Evolutionary conservation across 1,284 basidiomycete species (phyloP).

Genomic region (Trichosporon faecale): DNA sequence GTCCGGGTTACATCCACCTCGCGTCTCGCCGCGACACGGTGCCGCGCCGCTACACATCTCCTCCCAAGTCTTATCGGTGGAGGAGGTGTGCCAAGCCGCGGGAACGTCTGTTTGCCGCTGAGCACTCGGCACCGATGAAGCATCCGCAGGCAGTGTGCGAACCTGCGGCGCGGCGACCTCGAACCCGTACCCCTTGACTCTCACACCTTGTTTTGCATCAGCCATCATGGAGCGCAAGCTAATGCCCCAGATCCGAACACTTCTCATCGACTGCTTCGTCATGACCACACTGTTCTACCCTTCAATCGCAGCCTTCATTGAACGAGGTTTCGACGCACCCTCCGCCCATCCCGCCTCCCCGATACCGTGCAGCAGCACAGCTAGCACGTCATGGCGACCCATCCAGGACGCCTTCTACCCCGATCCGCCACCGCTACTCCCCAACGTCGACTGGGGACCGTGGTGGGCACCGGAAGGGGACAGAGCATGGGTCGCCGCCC

Average conservation of each 20-base stretch:
- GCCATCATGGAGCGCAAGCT: background rate
- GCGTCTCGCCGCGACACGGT: background rate
- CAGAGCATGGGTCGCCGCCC: constrained; percentile 15
- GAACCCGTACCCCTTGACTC: background rate
- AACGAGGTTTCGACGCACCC: constrained; percentile 41
- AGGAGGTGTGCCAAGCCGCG: background rate
- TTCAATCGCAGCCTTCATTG: constrained; percentile 76
- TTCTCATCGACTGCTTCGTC: constrained; percentile 87
- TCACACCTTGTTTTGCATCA: constrained; percentile 4
- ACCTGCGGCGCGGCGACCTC: background rate
- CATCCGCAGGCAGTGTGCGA: background rate
- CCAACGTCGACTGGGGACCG: constrained; percentile 37
- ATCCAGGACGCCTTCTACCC: constrained; percentile 24
- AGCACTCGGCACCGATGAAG: background rate
- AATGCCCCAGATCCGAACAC: constrained; percentile 79
- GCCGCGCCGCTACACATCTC: background rate
- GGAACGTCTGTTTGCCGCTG: background rate
- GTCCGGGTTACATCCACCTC: background rate
- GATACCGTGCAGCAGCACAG: constrained; percentile 38
- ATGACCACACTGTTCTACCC: constrained; percentile 95
- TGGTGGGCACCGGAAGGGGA: constrained; percentile 39
- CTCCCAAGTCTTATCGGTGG: background rate
- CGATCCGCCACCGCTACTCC: constrained; percentile 46
- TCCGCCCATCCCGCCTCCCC: constrained; percentile 40
- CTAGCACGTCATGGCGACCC: constrained; percentile 41